Conservation (phyloP, 1,284 basidiomycete species). For the Leccinum idahoense region DNA sequence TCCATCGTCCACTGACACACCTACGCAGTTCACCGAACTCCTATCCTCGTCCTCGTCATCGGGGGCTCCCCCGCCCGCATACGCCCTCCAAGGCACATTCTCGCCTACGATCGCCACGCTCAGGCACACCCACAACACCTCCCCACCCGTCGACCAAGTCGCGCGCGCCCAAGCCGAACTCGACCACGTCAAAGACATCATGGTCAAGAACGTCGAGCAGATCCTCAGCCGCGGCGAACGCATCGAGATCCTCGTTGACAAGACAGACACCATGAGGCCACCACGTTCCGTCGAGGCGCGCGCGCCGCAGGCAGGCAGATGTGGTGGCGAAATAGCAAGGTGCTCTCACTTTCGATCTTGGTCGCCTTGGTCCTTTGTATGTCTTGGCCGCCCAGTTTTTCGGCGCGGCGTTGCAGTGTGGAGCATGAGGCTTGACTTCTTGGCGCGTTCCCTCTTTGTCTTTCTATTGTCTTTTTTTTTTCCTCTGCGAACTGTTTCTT, state of each 20-base stretch:
- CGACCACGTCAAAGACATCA: slow-evolving; percentile 92
- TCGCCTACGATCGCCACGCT: slow-evolving; percentile 63
- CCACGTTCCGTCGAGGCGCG: slow-evolving; percentile 90
- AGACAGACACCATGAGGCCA: slow-evolving; percentile 96
- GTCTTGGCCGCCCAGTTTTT: slow-evolving; percentile 83
- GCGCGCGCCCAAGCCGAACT: slow-evolving; percentile 87
- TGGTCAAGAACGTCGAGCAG: slow-evolving; percentile 95
- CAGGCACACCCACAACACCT: slow-evolving; percentile 83
- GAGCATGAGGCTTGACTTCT: slow-evolving; percentile 18
- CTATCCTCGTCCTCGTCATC: slow-evolving; percentile 41
- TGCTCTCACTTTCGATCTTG: slow-evolving; percentile 66
- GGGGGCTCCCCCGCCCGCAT: slow-evolving; percentile 40
- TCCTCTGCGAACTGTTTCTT: not conserved
- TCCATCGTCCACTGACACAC: not conserved
- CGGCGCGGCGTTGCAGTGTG: slow-evolving; percentile 69
- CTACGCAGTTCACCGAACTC: slow-evolving; percentile 55
- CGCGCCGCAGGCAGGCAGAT: slow-evolving; percentile 84
- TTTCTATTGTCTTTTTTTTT: not conserved
- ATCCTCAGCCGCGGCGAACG: slow-evolving; percentile 92
- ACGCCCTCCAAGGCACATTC: slow-evolving; percentile 69
- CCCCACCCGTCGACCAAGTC: slow-evolving; percentile 90
- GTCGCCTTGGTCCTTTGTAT: slow-evolving; percentile 76
- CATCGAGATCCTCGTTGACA: slow-evolving; percentile 94
- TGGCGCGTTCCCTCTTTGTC: too few species aligned
- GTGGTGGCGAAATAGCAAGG: slow-evolving; percentile 94